Conservation (phyloP, 148 eudicot species). For the Chenopodium formosanum region DNA sequence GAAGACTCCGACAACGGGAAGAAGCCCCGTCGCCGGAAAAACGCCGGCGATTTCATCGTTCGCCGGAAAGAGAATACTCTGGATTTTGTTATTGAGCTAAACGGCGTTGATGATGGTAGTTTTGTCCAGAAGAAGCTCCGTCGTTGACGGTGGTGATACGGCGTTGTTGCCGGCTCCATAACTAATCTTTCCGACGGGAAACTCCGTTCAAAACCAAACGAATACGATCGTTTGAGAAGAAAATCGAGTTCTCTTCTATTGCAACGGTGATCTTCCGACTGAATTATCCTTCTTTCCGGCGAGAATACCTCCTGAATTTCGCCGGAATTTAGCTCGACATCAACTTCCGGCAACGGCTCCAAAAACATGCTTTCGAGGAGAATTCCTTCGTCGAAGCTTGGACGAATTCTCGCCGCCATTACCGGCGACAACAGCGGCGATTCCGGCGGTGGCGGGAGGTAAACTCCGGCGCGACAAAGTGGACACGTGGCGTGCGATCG, state of each 20-base stretch:
- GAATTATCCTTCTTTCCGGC: slow-evolving; percentile 29
- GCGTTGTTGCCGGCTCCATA: slow-evolving; percentile 62
- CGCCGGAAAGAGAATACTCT: slow-evolving; percentile 73
- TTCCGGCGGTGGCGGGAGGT: slow-evolving; percentile 28
- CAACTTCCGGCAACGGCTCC: slow-evolving; percentile 42
- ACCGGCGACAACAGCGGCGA: slow-evolving; percentile 68
- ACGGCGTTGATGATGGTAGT: slow-evolving; percentile 56
- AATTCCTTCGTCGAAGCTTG: slow-evolving; percentile 54
- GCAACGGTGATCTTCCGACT: slow-evolving; percentile 42
- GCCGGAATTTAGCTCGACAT: slow-evolving; percentile 16
- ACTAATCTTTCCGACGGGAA: slow-evolving; percentile 58
- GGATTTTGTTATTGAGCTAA: slow-evolving; percentile 47
- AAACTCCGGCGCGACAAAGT: slow-evolving; percentile 66
- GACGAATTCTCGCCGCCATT: slow-evolving; percentile 79
- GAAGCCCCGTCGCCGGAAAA: slow-evolving; percentile 53
- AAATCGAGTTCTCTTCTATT: slow-evolving; percentile 38
- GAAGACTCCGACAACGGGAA: slow-evolving; percentile 58
- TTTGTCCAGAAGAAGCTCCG: slow-evolving; percentile 64
- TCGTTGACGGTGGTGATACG: slow-evolving; percentile 42
- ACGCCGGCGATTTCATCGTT: slow-evolving; percentile 63
- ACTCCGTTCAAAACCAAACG: slow-evolving; percentile 83
- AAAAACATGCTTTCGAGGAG: slow-evolving; percentile 45
- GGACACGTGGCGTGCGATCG: slow-evolving; percentile 88
- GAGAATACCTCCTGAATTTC: slow-evolving; percentile 26
- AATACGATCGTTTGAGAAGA: slow-evolving; percentile 67